phyloP scores from a whole-genome alignment of 1,284 basidiomycete species.

The Cutaneotrichosporon mucoides region DNA sequence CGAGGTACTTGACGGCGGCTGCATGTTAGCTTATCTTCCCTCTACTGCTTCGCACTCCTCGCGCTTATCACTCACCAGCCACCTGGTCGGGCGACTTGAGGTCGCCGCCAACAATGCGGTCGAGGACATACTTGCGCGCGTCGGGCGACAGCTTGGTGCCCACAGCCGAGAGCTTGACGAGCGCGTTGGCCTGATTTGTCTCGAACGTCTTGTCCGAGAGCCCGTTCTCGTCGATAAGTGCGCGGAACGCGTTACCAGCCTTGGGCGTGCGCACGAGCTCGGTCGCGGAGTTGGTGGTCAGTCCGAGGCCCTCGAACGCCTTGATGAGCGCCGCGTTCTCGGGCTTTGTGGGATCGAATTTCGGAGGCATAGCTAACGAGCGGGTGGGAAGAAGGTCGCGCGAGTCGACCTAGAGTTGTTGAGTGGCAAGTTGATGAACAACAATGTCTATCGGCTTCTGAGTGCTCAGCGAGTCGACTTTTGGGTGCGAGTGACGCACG shows the following conservation, averaged over 20 bases:
- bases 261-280: conserved; percentile 79
- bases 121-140: conserved; percentile 56
- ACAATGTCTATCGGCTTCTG: no score
- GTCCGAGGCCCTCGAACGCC: conserved; percentile 74
- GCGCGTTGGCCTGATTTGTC: conserved; percentile 73
- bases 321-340: conserved; percentile 55
- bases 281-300: conserved; percentile 71
- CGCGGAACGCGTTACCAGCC: conserved; percentile 65
- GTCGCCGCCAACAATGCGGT: conserved; percentile 65
- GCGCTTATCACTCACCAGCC: conserved; percentile 57
- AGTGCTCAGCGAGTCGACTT: no score
- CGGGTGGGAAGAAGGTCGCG: no score
- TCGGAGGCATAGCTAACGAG: no score
- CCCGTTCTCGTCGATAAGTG: conserved; percentile 62
- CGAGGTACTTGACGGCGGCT: conserved; percentile 78
- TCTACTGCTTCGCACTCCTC: no score
- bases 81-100: conserved; percentile 84
- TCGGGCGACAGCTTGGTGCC: conserved; percentile 30
- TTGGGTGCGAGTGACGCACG: no score
- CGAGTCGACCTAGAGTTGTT: no score
- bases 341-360: conserved; percentile 53
- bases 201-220: conserved; percentile 58
- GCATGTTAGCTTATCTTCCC: background rate
- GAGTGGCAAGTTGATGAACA: no score
- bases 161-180: conserved; percentile 63